Conservation (phyloP, 495 filamentous ascomycete genomes). For the Penicillium macrosclerotiorum region DNA sequence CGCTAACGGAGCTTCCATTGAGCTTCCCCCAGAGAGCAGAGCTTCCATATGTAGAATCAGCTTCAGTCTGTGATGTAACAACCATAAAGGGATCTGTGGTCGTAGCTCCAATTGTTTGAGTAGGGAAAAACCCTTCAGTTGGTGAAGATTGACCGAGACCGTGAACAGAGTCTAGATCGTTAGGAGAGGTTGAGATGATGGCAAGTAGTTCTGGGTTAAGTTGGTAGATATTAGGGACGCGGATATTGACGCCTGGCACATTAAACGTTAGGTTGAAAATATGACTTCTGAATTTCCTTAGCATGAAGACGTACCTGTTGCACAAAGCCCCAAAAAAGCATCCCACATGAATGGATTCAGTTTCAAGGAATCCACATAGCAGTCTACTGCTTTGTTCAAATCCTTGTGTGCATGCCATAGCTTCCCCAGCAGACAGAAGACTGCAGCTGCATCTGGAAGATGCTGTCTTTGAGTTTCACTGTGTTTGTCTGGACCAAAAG, state of each 20-base stretch:
- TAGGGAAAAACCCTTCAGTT: slow-evolving; percentile 39
- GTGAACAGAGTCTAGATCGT: slow-evolving; percentile 32
- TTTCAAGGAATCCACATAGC: slow-evolving; percentile 84
- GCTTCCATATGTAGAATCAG: slow-evolving; percentile 41
- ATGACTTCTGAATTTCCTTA: not conserved
- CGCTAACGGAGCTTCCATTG: slow-evolving; percentile 47
- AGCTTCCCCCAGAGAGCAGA: slow-evolving; percentile 58
- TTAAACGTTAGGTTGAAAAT: slow-evolving; percentile 24
- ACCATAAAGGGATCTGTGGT: slow-evolving; percentile 48
- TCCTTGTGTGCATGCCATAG: slow-evolving; percentile 80
- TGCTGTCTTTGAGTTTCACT: slow-evolving; percentile 61
- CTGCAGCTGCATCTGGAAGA: slow-evolving; percentile 79
- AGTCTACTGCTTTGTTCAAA: slow-evolving; percentile 73
- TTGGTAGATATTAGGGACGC: slow-evolving; percentile 82
- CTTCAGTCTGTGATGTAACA: slow-evolving; percentile 41
- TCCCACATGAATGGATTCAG: slow-evolving; percentile 98
- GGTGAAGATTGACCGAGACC: slow-evolving; percentile 43
- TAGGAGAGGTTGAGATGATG: slow-evolving; percentile 41
- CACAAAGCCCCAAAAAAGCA: slow-evolving; percentile 80
- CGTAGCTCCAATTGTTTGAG: slow-evolving; percentile 42
- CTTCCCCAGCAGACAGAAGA: slow-evolving; percentile 79
- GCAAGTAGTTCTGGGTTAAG: slow-evolving; percentile 64
- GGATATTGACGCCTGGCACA: slow-evolving; percentile 72
- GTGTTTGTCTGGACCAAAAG: slow-evolving; percentile 57
- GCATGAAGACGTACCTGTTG: slow-evolving; percentile 51